These are phyloP conservation scores for Pythium coloratum DNA, from an alignment of 352 stramenopile species.

Conservation along the genomic window DNA sequence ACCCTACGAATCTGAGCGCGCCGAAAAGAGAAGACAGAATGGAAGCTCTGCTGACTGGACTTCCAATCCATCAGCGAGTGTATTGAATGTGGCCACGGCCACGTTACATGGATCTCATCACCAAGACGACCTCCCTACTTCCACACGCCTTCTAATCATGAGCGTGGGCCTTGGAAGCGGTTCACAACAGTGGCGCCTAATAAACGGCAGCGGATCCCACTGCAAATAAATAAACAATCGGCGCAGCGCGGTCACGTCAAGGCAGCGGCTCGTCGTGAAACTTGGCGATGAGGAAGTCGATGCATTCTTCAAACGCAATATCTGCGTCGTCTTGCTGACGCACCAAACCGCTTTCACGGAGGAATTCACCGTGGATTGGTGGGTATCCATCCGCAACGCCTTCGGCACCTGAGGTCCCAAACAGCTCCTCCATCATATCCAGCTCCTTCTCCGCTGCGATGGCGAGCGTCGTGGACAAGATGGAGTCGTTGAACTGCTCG, in stretches of 20 bases:
- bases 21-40: no score
- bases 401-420: constrained; percentile 11
- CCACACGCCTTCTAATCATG: not conserved
- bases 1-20: no score
- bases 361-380: constrained; percentile 35
- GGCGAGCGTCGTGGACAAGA: constrained; percentile 70
- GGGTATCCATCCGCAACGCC: constrained; percentile 33
- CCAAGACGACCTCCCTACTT: not conserved
- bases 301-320: constrained; percentile 78
- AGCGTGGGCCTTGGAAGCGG: not conserved
- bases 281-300: constrained; percentile 74
- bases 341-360: constrained; percentile 18
- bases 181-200: not conserved
- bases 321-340: constrained; percentile 53
- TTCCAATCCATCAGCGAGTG: no score
- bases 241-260: not conserved
- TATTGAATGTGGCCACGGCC: no score
- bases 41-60: no score
- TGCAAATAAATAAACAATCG: constrained; percentile 36
- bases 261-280: constrained; percentile 28
- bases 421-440: constrained; percentile 49
- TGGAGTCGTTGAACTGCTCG: constrained; percentile 82
- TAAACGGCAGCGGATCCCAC: not conserved
- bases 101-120: no score
- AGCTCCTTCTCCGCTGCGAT: constrained; percentile 72